A percentile compares a stretch with the other conserved stretches of the same genome.
These are phyloP conservation scores for Malus domestica DNA, from an alignment of 306 rosid species.

Conservation along the genomic window ASM211411v1 NC_041793.1:1479501-1480000, in stretches of 20 bases:
- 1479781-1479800: slow-evolving; percentile 23
- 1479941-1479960: neutral
- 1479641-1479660: neutral
- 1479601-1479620: slow-evolving; percentile 23
- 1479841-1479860: neutral
- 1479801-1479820: slow-evolving; percentile 24
- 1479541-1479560: slow-evolving; percentile 54
- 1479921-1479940: neutral
- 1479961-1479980: neutral
- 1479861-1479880: neutral
- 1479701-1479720: slow-evolving; percentile 52
- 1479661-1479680: neutral
- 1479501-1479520: slow-evolving; percentile 64
- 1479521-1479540: slow-evolving; percentile 54
- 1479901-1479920: neutral
- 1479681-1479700: neutral
- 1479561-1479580: slow-evolving; percentile 77
- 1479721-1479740: slow-evolving; percentile 82
- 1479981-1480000: neutral
- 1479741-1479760: slow-evolving; percentile 58
- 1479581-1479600: slow-evolving; percentile 93
- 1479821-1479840: slow-evolving; percentile 80
- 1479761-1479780: slow-evolving; percentile 18
- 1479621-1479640: neutral
- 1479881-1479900: neutral